A percentile compares a stretch with the other conserved stretches of the same genome.
phyloP scores from a whole-genome alignment of 2,329 filamentous ascomycete species.

The Pseudogymnoascus sp. region DNA sequence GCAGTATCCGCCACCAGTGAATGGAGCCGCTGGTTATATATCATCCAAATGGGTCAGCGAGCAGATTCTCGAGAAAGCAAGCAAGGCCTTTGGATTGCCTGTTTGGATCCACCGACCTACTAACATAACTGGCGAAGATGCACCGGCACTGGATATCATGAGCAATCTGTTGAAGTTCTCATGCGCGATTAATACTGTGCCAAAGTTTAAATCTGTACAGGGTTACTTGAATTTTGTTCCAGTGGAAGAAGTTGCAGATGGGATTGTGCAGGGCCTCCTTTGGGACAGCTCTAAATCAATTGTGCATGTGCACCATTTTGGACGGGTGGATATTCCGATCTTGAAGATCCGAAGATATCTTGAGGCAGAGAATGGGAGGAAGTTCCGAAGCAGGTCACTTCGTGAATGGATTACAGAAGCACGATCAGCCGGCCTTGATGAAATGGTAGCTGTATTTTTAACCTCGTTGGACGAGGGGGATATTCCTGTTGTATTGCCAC shows the following conservation, averaged over 20 bases:
- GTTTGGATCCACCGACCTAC: conserved; percentile 28
- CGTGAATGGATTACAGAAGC: not conserved
- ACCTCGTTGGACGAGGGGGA: not conserved
- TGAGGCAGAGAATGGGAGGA: not conserved
- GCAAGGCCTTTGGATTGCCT: conserved; percentile 14
- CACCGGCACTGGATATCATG: conserved; percentile 14
- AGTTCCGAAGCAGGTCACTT: not conserved
- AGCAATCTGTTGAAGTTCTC: conserved; percentile 12
- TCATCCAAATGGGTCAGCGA: conserved; percentile 33
- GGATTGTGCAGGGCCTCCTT: conserved; percentile 7
- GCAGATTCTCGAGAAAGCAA: conserved; percentile 25
- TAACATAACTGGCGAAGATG: conserved; percentile 13
- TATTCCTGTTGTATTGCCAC: not conserved
- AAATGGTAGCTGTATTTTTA: not conserved
- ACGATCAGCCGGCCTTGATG: not conserved
- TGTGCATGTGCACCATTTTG: not conserved
- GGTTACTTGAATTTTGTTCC: conserved; percentile 11
- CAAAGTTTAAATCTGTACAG: conserved; percentile 6
- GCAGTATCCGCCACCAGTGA: conserved; percentile 16
- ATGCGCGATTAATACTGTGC: not conserved
- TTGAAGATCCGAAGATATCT: not conserved
- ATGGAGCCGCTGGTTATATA: conserved; percentile 30
- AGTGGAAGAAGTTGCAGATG: conserved; percentile 4
- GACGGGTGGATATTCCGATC: not conserved
- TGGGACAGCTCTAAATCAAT: not conserved